These are phyloP conservation scores for Globisporangium barbulae DNA, from an alignment of 352 stramenopile genomes.

Conservation along the genomic window DNA sequence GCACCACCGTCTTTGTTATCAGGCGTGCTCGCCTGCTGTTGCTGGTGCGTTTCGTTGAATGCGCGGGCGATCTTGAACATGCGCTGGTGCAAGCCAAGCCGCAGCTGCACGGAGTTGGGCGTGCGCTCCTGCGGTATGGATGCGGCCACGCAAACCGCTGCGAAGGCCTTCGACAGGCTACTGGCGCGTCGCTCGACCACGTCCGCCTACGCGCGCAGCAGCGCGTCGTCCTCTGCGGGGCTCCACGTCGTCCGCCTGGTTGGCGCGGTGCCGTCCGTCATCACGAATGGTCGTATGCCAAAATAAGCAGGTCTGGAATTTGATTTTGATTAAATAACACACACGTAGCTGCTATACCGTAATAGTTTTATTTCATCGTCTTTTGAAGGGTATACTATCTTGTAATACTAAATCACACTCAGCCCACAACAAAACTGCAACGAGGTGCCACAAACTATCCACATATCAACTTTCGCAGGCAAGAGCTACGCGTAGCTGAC, in stretches of 20 bases:
- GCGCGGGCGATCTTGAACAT: slow-evolving; percentile 2
- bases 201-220: slow-evolving; percentile 8
- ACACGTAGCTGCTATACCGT: no score
- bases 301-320: no score
- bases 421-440: no score
- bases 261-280: no score
- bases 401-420: no score
- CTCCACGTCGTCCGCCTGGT: not conserved
- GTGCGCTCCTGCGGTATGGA: not conserved
- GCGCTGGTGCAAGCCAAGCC: slow-evolving; percentile 1
- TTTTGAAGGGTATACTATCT: no score
- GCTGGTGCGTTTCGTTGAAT: not conserved
- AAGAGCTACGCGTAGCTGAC: no score
- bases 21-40: not conserved
- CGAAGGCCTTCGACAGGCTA: not conserved
- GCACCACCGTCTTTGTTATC: not conserved
- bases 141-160: not conserved
- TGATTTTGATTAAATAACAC: no score
- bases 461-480: no score
- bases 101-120: not conserved
- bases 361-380: no score
- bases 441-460: no score
- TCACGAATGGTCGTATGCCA: no score
- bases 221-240: slow-evolving; percentile 5
- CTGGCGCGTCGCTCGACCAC: not conserved